Base-by-base conservation (phyloP, 2,329 filamentous ascomycete species). In the Ophiocordyceps robertsii region DNA sequence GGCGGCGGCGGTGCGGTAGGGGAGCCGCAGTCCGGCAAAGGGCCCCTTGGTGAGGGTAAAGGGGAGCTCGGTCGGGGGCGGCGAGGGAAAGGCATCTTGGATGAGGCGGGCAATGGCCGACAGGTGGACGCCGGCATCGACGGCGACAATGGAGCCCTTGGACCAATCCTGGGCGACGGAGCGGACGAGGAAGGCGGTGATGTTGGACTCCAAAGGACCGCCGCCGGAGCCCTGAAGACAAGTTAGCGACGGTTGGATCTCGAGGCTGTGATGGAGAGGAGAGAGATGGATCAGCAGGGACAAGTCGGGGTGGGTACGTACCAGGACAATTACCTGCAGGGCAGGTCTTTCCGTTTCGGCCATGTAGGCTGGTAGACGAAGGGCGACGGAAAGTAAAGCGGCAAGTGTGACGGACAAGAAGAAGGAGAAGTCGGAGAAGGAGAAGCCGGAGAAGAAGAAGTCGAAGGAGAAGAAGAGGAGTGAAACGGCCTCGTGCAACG, bases 71-170 rank as follows among this genome's bases (percentile, higher is more conserved):
- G 45, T 33, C 13, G 58, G 58, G 2, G 52, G 45, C n/a, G 56
- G 51, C 37, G 53, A 54, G 3, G 64, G 63, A 14, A 72, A 61
- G 3, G 68, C 67, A n/a, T 68, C 58, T 47, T 87, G 72, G 24
- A 98, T 69, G 39, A 94, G 84, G 39, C 76, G 73, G n/a, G 78
- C 77, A 44, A 98, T 95, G 43, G 86, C 80, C 27, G 85, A 80
- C 35, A 98, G 74, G 59, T 95, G 84, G 29, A 89, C 86, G 39
- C 92, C 92, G 10, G 88, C 89, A 66, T 98, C 92, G 41, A 98
- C 82, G n/a, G 90, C 88, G 27, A 96, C 69, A 35, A 95, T 62
- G 0, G 88, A 95, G 37, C 84, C 82, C 53, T 80, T 83, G 39
- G 73, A 69, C 92, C 92, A 98, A 47, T 80, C 75, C 41, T 82